phyloP scores from a whole-genome alignment of 306 rosid species.

The Astragalus membranaceus region DNA sequence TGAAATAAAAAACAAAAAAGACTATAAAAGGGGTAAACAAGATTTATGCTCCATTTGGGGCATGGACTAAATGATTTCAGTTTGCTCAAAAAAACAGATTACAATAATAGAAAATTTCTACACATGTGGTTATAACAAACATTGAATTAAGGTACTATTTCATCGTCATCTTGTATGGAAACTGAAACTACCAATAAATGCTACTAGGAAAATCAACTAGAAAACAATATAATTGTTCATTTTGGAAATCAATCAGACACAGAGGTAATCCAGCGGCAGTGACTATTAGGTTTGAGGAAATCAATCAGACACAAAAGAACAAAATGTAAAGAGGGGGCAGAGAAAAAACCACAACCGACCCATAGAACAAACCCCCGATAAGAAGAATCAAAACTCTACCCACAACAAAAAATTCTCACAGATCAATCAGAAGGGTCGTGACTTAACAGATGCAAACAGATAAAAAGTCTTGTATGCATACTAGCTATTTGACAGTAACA shows the following conservation, averaged over 20 bases:
- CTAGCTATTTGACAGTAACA: not conserved
- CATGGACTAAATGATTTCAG: not conserved
- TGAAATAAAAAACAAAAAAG: not conserved
- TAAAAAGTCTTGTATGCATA: not conserved
- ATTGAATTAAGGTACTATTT: constrained; percentile 1
- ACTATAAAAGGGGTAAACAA: not conserved
- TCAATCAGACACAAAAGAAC: not conserved
- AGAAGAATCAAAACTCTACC: constrained; percentile 7
- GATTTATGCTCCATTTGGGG: not conserved
- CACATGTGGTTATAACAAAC: not conserved
- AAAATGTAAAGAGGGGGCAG: not conserved
- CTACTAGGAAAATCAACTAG: constrained; percentile 3
- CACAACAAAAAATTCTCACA: not conserved
- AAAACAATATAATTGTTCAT: not conserved
- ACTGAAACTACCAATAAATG: not conserved
- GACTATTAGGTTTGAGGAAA: not conserved
- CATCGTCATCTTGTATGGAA: too few relatives aligned
- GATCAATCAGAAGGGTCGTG: constrained; percentile 10
- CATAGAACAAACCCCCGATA: constrained; percentile 17
- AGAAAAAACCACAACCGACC: constrained; percentile 18
- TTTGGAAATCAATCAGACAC: not conserved
- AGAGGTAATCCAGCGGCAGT: not conserved
- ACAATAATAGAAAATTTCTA: not conserved
- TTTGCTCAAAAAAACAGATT: too few relatives aligned
- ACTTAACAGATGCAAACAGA: constrained; percentile 6